Conservation (phyloP, 2,329 filamentous ascomycete genomes). For the Tolypocladium sp. region DNA sequence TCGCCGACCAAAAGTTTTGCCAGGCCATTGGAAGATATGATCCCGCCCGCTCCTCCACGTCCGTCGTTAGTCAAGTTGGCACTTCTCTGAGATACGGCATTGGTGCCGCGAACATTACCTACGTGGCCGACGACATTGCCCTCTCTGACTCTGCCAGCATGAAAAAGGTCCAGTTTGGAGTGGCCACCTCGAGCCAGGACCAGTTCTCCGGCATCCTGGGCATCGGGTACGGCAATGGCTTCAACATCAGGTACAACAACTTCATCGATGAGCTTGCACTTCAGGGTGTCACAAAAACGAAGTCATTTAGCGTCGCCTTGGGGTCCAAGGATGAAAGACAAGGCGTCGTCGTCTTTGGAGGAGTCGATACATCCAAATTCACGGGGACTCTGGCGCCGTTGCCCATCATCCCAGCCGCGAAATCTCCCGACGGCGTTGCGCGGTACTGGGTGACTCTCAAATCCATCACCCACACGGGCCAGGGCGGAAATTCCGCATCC, state of each 20-base stretch:
- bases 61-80: constrained; percentile 18
- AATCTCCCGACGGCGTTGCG: constrained; percentile 45
- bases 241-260: constrained; percentile 38
- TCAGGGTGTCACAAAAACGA: constrained; percentile 47
- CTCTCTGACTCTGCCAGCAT: constrained; percentile 30
- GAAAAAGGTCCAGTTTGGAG: constrained; percentile 52
- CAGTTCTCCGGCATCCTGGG: constrained; percentile 58
- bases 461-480: constrained; percentile 30
- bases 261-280: constrained; percentile 40
- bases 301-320: constrained; percentile 57
- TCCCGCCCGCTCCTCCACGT: constrained; percentile 29
- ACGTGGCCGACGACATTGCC: constrained; percentile 35
- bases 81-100: constrained; percentile 41
- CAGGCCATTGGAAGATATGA: constrained; percentile 34
- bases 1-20: constrained; percentile 35
- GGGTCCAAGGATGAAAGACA: constrained; percentile 50
- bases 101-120: constrained; percentile 40
- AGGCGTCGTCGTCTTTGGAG: constrained; percentile 60
- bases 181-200: constrained; percentile 42
- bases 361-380: constrained; percentile 57
- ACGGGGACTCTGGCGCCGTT: constrained; percentile 48
- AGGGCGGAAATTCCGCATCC: constrained; percentile 12
- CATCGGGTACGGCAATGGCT: constrained; percentile 54
- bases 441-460: constrained; percentile 44
- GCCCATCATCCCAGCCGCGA: constrained; percentile 47